These are phyloP conservation scores for Trichosanthes cucumerina DNA, from an alignment of 306 rosid species.

Conservation along the genomic window DNA sequence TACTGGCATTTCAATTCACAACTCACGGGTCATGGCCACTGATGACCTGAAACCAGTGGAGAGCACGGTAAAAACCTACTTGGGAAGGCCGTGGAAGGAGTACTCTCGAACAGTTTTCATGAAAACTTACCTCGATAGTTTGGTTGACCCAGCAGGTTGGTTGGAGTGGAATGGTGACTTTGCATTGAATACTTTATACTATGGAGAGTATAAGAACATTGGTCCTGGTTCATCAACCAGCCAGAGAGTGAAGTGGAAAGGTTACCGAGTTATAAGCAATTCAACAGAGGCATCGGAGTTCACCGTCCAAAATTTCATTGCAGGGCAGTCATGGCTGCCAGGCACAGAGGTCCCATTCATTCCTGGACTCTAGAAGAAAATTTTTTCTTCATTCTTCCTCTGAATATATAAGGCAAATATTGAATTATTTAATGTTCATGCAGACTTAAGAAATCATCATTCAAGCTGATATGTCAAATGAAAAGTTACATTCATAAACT, in stretches of 20 bases:
- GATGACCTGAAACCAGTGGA: conserved; percentile 21
- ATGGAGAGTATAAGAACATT: conserved; percentile 40
- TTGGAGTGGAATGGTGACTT: conserved; percentile 43
- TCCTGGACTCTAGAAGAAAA: conserved; percentile 14
- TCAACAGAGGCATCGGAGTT: conserved; percentile 27
- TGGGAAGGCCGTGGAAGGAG: conserved; percentile 49
- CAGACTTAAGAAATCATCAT: background rate
- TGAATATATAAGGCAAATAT: background rate
- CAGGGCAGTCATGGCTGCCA: conserved; percentile 37
- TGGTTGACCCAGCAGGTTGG: conserved; percentile 49
- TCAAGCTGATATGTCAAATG: background rate
- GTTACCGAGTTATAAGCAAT: conserved; percentile 29
- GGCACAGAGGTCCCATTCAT: conserved; percentile 36
- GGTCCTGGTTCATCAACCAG: conserved; percentile 38
- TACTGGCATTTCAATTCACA: conserved; percentile 37
- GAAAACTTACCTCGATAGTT: conserved; percentile 18
- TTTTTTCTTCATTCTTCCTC: background rate
- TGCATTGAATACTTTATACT: conserved; percentile 36
- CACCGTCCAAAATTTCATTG: conserved; percentile 30
- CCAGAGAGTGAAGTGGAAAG: conserved; percentile 39
- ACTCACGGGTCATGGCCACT: conserved; percentile 33
- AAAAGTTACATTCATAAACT: conserved; percentile 1
- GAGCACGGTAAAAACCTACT: conserved; percentile 21
- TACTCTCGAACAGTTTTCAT: conserved; percentile 36
- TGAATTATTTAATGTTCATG: background rate